phyloP scores from a whole-genome alignment of 2,329 filamentous ascomycete genomes.

The Tolypocladium guangdongense region DNA sequence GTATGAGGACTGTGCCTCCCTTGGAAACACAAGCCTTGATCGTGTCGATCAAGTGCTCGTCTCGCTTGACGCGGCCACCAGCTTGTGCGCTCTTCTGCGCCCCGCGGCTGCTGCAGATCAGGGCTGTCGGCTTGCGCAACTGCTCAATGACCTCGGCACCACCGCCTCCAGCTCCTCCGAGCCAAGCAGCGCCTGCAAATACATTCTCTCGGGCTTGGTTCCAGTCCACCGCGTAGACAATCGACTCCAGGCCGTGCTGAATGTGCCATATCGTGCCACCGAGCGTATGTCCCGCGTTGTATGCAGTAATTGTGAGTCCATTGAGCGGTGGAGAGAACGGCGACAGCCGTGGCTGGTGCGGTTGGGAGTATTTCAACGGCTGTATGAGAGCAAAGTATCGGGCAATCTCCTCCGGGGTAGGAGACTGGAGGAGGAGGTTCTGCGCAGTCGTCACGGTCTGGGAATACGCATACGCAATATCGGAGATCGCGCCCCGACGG shows the following conservation, averaged over 20 bases:
- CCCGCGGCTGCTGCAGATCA: constrained; percentile 84
- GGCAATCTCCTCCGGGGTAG: constrained; percentile 79
- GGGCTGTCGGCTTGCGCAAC: constrained; percentile 80
- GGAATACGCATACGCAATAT: constrained; percentile 43
- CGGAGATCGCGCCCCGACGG: constrained; percentile 59
- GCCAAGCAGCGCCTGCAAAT: constrained; percentile 84
- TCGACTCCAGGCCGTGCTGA: constrained; percentile 89
- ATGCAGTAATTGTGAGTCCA: constrained; percentile 88
- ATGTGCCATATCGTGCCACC: constrained; percentile 99
- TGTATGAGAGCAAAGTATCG: constrained; percentile 86
- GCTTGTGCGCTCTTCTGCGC: constrained; percentile 59
- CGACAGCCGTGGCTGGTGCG: constrained; percentile 78
- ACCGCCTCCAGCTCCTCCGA: constrained; percentile 69
- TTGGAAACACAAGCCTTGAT: constrained; percentile 68
- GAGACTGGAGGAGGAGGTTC: constrained; percentile 55
- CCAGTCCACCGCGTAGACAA: constrained; percentile 97
- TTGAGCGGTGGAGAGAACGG: constrained; percentile 83
- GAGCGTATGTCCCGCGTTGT: constrained; percentile 90
- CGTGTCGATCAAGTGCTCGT: constrained; percentile 75
- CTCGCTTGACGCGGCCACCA: constrained; percentile 67
- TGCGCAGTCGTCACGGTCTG: constrained; percentile 37
- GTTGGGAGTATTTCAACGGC: constrained; percentile 91
- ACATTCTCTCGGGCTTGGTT: constrained; percentile 96
- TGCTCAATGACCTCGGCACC: constrained; percentile 90
- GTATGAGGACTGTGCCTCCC: constrained; percentile 85